Evolutionary conservation across 495 filamentous ascomycete species (phyloP), one percentile per base, ranked within the genome.

Genomic region (Talaromyces adpressus): DNA sequence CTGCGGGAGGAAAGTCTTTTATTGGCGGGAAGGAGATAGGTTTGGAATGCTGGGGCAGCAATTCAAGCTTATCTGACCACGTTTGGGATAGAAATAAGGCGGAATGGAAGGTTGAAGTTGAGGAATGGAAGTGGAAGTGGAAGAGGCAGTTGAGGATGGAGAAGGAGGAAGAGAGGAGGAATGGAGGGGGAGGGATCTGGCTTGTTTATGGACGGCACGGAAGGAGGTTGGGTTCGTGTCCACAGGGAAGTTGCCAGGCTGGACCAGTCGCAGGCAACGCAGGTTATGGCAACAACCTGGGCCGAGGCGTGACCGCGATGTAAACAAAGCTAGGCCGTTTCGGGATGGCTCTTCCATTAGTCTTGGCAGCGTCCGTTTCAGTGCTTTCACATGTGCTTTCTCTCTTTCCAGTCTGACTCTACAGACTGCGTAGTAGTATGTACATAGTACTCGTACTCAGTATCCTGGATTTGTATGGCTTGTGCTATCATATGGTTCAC

Each of bases 1-100:
- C 62, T 71, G 64, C 61, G 69, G 71, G 71, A 69, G 66, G 75
- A 78, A 73, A 49, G 60, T 62, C 79, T 76, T 81, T 79, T 77
- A 73, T 77, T 71, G 72, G 57, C 41, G 56, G 61, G 45, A 67
- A 59, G 61, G 52, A 53, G 64, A 63, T 63, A 64, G 60, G 60
- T 36, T 16, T 62, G 56, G 56, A 66, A 63, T 58, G 64, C 47
- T 41, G 30, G 25, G 47, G 58, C 57, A 66, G 63, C 64, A 68
- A 68, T 69, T 63, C 47, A 56, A 65, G 69, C 71, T 69, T 70
- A 71, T 67, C 68, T 72, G 71, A 70, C 66, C 61, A 65, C 62
- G 67, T 67, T 68, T n/a, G 66, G 53, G 6, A 16, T n/a, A 11
- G 25, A 51, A 70, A 61, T 14, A 62, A 59, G 59, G 29, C 58